phyloP scores from a whole-genome alignment of 257 asterid genomes.

The Solanum commersonii region DNA sequence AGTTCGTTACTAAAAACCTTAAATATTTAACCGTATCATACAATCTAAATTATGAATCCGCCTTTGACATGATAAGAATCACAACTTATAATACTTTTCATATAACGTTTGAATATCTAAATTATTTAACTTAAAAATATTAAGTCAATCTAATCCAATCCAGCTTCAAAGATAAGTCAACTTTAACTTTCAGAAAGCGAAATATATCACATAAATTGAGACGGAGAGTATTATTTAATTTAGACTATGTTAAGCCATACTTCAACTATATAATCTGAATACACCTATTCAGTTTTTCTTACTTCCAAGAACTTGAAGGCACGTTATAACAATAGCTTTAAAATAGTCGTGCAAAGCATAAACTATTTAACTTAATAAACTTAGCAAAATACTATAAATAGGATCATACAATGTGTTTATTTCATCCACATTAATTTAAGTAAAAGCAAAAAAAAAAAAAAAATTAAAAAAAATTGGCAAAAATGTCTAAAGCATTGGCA shows the following conservation, averaged over 20 bases:
- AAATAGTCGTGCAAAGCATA: not conserved
- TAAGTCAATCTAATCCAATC: not conserved
- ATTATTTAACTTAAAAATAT: not conserved
- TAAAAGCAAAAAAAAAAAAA: not conserved
- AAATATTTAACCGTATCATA: not conserved
- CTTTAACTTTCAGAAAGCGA: not conserved
- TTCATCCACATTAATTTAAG: not conserved
- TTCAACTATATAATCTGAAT: not conserved
- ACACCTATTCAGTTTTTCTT: not conserved
- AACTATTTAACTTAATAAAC: not conserved
- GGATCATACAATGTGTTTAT: not conserved
- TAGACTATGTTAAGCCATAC: not conserved
- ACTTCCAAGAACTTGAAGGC: not conserved
- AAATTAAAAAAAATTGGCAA: not conserved
- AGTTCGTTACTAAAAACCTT: not conserved
- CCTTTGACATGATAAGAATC: not conserved
- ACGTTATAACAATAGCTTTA: not conserved
- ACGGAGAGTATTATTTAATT: not conserved
- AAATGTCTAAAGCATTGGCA: not conserved
- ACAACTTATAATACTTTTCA: not conserved
- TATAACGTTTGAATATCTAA: not conserved
- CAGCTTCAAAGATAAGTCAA: not conserved
- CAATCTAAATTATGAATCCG: fast-evolving
- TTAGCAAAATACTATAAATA: not conserved
- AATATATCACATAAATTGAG: not conserved